A percentile compares a stretch with the other conserved stretches of the same genome.
Conservation (phyloP, 2,329 filamentous ascomycete species). For the Monilinia fructicola region DNA sequence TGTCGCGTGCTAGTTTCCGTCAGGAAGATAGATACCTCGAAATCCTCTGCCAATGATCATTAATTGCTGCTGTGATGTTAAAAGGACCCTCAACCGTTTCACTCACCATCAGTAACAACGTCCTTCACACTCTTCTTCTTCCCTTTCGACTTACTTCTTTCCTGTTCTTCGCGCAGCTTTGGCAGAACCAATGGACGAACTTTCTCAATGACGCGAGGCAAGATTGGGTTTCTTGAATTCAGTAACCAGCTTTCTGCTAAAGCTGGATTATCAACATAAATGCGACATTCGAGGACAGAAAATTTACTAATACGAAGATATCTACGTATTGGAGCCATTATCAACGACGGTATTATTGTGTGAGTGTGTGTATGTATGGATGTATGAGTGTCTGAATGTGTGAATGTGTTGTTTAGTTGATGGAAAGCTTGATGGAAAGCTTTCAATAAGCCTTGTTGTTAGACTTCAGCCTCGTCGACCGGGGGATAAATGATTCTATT, state of each 20-base stretch:
- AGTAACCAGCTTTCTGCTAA: conserved; percentile 83
- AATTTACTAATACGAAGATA: conserved; percentile 91
- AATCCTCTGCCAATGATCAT: conserved; percentile 66
- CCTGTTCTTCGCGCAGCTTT: conserved; percentile 85
- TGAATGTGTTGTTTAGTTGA: not conserved
- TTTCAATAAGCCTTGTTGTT: not conserved
- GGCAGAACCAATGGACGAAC: conserved; percentile 84
- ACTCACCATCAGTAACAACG: conserved; percentile 71
- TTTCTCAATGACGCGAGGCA: conserved; percentile 80
- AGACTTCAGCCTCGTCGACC: not conserved
- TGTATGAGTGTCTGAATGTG: not conserved
- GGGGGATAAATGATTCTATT: not conserved
- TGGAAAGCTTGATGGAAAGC: not conserved
- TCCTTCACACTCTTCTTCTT: conserved; percentile 76
- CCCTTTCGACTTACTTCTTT: conserved; percentile 56
- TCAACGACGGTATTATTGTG: not conserved
- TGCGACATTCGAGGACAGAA: conserved; percentile 93
- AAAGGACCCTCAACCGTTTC: not conserved
- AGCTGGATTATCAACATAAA: conserved; percentile 90
- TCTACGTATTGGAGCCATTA: conserved; percentile 83
- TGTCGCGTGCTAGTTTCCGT: conserved; percentile 84
- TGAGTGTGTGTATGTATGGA: not conserved
- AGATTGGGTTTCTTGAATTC: conserved; percentile 69
- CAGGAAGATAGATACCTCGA: conserved; percentile 91
- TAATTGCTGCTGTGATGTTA: conserved; percentile 24